phyloP scores from a whole-genome alignment of 495 filamentous ascomycete species.

The Podospora australis region DNA sequence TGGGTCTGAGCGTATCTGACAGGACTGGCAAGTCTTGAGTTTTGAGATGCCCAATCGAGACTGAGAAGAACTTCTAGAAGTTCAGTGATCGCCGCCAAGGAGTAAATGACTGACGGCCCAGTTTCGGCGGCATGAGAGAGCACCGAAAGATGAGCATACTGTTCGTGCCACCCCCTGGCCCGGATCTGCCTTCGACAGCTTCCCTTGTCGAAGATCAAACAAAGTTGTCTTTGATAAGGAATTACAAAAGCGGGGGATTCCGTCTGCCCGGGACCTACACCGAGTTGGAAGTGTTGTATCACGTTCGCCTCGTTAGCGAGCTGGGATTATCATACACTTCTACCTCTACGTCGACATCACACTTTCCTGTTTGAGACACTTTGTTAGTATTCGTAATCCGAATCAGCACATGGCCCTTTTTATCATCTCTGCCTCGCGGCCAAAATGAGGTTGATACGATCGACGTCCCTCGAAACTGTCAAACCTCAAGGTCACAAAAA shows the following conservation, averaged over 20 bases:
- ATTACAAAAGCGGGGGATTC: not conserved
- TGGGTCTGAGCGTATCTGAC: not conserved
- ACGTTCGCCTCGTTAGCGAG: slow-evolving; percentile 3
- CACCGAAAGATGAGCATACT: not conserved
- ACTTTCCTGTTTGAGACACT: too few relatives aligned
- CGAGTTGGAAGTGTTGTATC: not conserved
- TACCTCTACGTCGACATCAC: too few relatives aligned
- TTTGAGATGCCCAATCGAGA: too few relatives aligned
- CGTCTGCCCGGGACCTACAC: not conserved
- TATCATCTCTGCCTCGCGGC: too few relatives aligned
- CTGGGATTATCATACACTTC: slow-evolving; percentile 1
- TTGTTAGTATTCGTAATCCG: too few relatives aligned
- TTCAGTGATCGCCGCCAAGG: not conserved
- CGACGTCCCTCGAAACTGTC: too few relatives aligned
- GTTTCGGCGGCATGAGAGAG: slow-evolving; percentile 1
- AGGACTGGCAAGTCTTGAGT: too few relatives aligned
- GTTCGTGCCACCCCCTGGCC: slow-evolving; percentile 4
- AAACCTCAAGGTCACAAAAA: too few relatives aligned
- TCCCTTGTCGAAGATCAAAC: slow-evolving; percentile 1
- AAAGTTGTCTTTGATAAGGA: not conserved
- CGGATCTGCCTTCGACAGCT: not conserved
- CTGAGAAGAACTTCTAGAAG: slow-evolving; percentile 1
- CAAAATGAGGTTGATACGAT: too few relatives aligned
- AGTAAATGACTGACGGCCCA: not conserved
- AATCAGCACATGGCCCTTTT: too few relatives aligned